Evolutionary conservation across 805 yeast genomes (phyloP), one percentile per base, ranked within the genome.

Genomic region (Metschnikowia kofuensis): DNA sequence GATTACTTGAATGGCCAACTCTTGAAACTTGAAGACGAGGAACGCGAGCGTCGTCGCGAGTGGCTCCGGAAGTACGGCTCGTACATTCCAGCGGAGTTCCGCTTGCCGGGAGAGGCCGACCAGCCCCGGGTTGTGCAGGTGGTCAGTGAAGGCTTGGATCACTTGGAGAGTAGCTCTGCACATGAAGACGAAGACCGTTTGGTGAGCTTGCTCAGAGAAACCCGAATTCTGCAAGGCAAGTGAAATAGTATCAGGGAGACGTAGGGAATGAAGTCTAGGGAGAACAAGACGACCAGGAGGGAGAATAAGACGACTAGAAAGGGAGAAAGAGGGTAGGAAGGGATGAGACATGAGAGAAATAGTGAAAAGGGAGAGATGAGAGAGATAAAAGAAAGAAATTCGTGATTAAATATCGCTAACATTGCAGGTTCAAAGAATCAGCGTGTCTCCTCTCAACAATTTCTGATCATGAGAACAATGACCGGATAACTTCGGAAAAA

Each of bases 51-150:
- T 48, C 56, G 77, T 32, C 61, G 56, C 35, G 56, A 54, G 29
- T 73, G 77, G 77, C 52, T 70, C 15, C 58, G 57, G 10, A 64
- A 66, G 40, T 72, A 70, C 49, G 77, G 76, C 10, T 68, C 65
- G 37, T 73, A 64, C 47, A 70, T 73, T 12, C 77, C 77, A 6
- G 64, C 61, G 44, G 72, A 68, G 42, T 69, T 73, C 52, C 54
- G 51, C 40, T 57, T 73, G 1, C 76, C 76, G 1, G 76, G 75
- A 1, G 74, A 68, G 29, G 41, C 45, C 29, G 59, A 56, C 38
- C 68, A 68, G 52, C 77, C 77, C 1, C 51, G 60, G 6, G 66
- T 73, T 21, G 68, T 69, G 45, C 75, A 72, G 58, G 70, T 73
- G 6, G 55, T 70, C 14, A 73, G 77, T 21, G 76, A 73, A 42